A percentile compares a stretch with the other conserved stretches of the same genome.
Evolutionary conservation across 805 yeast species (phyloP).

Genomic region (Maudiozyma turicensis): DNA sequence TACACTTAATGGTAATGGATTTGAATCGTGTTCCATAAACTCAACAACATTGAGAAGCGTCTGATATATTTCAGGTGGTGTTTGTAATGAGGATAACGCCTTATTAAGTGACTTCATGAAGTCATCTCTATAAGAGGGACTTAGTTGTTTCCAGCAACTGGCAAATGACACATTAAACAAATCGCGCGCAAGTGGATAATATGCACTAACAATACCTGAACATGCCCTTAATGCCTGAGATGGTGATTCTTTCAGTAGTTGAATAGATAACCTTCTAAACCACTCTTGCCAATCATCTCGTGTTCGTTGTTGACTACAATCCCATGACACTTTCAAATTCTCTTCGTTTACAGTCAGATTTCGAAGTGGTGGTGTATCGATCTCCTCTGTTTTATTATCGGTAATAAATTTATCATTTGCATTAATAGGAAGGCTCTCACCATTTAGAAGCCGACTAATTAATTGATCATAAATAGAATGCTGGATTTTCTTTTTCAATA

Average conservation of each 20-base stretch:
- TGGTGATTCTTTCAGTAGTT: conserved; percentile 82
- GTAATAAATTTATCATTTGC: conserved; percentile 52
- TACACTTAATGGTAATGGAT: conserved; percentile 85
- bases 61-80: conserved; percentile 93
- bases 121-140: conserved; percentile 83
- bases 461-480: conserved; percentile 72
- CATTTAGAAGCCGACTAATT: conserved; percentile 64
- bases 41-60: conserved; percentile 83
- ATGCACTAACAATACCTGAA: conserved; percentile 76
- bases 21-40: conserved; percentile 95
- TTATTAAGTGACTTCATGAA: conserved; percentile 74
- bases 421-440: conserved; percentile 78
- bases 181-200: conserved; percentile 81
- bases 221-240: conserved; percentile 92
- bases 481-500: conserved; percentile 54
- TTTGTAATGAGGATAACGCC: conserved; percentile 82
- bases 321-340: conserved; percentile 77
- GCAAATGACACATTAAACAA: conserved; percentile 91
- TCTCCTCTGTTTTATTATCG: conserved; percentile 30
- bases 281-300: conserved; percentile 98
- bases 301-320: conserved; percentile 77
- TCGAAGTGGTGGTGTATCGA: conserved; percentile 57
- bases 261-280: conserved; percentile 80
- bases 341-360: conserved; percentile 64
- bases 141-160: conserved; percentile 89